Evolutionary conservation across 2,329 filamentous ascomycete genomes (phyloP).

Genomic region (Diaporthe citrichinensis): DNA sequence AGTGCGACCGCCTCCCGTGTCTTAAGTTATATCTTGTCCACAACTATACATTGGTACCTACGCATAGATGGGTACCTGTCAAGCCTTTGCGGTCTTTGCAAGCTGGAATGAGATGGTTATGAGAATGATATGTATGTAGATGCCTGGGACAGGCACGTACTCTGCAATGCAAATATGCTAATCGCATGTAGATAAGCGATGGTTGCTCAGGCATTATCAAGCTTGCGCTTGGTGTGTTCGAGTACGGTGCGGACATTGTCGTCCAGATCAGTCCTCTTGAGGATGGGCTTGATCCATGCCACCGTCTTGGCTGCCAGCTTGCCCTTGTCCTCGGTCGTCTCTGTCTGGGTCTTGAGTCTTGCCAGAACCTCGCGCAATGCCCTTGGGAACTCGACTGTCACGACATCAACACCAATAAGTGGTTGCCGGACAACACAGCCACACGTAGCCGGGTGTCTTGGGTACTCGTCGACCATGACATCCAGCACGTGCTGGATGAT

Average conservation of each 20-base stretch:
- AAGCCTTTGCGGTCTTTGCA: neutral
- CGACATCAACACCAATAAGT: constrained; percentile 74
- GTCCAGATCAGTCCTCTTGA: constrained; percentile 66
- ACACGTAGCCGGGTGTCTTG: constrained; percentile 73
- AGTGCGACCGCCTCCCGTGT: neutral
- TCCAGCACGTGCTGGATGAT: constrained; percentile 83
- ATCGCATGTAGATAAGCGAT: constrained; percentile 5
- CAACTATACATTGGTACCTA: no score
- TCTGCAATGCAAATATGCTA: neutral
- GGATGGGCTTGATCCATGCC: constrained; percentile 68
- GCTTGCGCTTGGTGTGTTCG: constrained; percentile 62
- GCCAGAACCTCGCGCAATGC: constrained; percentile 77
- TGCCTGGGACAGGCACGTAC: neutral
- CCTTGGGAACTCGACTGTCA: constrained; percentile 79
- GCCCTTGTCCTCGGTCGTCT: constrained; percentile 60
- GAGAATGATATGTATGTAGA: neutral
- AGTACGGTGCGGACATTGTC: constrained; percentile 69
- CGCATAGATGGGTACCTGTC: neutral
- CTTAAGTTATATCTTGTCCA: neutral
- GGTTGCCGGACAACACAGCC: constrained; percentile 81
- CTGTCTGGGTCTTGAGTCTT: constrained; percentile 68
- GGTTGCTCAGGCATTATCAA: constrained; percentile 46
- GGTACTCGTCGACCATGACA: constrained; percentile 71
- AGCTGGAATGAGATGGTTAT: neutral
- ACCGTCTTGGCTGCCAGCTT: constrained; percentile 63